A percentile compares a stretch with the other conserved stretches of the same genome.
phyloP scores from a whole-genome alignment of 2,329 filamentous ascomycete genomes.

The Pseudogymnoascus verrucosus region DNA sequence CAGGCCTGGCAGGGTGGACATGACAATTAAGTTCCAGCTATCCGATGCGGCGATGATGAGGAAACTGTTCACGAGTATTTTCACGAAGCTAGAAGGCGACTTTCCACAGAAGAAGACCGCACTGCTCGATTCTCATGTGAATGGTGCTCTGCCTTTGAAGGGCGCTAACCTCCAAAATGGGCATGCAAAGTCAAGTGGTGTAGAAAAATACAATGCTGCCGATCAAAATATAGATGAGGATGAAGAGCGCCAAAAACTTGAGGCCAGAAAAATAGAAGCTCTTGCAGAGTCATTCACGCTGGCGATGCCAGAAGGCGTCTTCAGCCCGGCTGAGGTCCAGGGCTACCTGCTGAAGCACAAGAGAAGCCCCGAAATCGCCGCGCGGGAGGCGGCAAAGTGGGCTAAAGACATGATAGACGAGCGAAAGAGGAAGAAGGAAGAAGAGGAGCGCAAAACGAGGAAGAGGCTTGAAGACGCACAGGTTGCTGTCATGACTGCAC shows the following conservation, averaged over 20 bases:
- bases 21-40: constrained; percentile 46
- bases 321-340: constrained; percentile 57
- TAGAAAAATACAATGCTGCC: neutral
- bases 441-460: constrained; percentile 22
- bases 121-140: neutral
- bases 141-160: neutral
- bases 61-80: constrained; percentile 26
- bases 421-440: constrained; percentile 31
- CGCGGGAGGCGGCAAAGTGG: constrained; percentile 47
- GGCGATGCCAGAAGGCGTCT: constrained; percentile 42
- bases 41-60: constrained; percentile 22
- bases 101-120: neutral
- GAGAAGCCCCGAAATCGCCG: constrained; percentile 45
- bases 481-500: constrained; percentile 10
- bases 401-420: constrained; percentile 42
- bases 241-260: neutral
- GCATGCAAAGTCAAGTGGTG: constrained; percentile 10
- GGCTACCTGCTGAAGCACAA: constrained; percentile 58
- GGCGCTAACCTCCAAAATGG: neutral
- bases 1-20: constrained; percentile 54
- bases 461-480: constrained; percentile 15
- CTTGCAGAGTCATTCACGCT: constrained; percentile 45
- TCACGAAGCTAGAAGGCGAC: constrained; percentile 31
- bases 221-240: constrained; percentile 3
- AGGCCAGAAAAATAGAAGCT: constrained; percentile 19